Evolutionary conservation across 2,329 filamentous ascomycete species (phyloP), one percentile per base, ranked within the genome.

Genomic region (Massarina eburnea): DNA sequence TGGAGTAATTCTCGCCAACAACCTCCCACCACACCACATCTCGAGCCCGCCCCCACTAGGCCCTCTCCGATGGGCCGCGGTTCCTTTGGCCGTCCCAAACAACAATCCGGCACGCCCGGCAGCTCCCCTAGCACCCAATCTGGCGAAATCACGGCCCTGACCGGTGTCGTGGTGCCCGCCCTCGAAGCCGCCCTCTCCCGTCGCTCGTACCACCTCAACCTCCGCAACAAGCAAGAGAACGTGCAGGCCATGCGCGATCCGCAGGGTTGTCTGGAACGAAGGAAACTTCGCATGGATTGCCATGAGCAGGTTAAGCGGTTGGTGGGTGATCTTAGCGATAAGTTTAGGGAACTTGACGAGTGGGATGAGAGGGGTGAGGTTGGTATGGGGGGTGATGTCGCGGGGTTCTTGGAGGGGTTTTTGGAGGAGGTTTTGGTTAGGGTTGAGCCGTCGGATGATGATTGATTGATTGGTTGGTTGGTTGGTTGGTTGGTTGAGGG

Each of bases 391-490:
- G 85, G 89, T 35, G 91, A 92, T 20, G 91, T 96, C 2, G 84
- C 85, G 35, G 89, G 88, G 1, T 95, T 97, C 58, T 72, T 97
- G 7, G 94, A 99, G 69, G 92, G 91, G 0, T 82, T 97, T 52
- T 74, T 99, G 26, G 94, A 99, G 69, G 94, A 99, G 75, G 86
- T 99, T 19, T 75, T 99, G 18, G 91, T 96, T 27, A 76, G 94
- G 45, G 89, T 97, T 12, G 92, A 97, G 73, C 89, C 91, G 3
- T 78, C 91, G 50, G 89, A 94, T 60, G 88, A 90, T 57, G 88
- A 90, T 57, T 67, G 39, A 48, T 15, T 15, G 15, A 14, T n/a
- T 39, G 24, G 6, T 22, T n/a, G n/a, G 12, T 20, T 9, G 34
- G n/a, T 37, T 9, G 15, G n/a, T 21, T 19, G 15, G 8, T 17